These are phyloP conservation scores for Pythium volutum DNA, from an alignment of 352 stramenopile genomes.

Conservation along the genomic window DNA sequence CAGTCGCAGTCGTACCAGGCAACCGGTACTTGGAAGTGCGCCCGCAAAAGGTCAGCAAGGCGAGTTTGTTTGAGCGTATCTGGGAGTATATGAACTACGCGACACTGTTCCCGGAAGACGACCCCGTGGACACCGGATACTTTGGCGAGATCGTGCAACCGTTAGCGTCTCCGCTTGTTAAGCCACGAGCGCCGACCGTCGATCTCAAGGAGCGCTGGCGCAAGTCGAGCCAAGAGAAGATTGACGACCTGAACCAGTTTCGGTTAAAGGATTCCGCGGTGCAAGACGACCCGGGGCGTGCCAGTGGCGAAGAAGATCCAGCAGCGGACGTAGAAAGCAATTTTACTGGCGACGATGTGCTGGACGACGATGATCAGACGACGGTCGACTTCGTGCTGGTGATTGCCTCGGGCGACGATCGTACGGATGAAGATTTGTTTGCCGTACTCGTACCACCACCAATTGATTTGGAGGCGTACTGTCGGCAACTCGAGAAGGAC, in stretches of 20 bases:
- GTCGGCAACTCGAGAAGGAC: conserved; percentile 69
- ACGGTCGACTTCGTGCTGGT: conserved; percentile 80
- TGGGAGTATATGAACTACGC: conserved; percentile 86
- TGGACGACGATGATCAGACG: conserved; percentile 1
- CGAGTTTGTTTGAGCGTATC: conserved; percentile 73
- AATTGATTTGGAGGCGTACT: conserved; percentile 83
- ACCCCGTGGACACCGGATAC: conserved; percentile 59
- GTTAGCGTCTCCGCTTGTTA: conserved; percentile 44
- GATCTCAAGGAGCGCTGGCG: conserved; percentile 20
- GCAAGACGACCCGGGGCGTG: neutral
- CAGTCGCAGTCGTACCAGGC: conserved; percentile 69
- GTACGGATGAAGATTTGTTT: conserved; percentile 84
- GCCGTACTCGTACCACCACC: conserved; percentile 68
- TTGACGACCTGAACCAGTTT: conserved; percentile 18
- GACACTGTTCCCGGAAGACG: conserved; percentile 62
- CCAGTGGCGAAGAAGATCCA: neutral
- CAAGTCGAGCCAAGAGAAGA: conserved; percentile 23
- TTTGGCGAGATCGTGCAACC: conserved; percentile 59
- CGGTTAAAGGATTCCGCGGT: conserved; percentile 7
- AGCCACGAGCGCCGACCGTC: conserved; percentile 22
- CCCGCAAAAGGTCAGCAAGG: conserved; percentile 80
- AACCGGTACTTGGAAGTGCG: conserved; percentile 76
- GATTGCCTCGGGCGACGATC: conserved; percentile 80
- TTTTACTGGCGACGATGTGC: neutral
- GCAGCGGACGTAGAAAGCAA: conserved; percentile 3